Evolutionary conservation across 805 yeast species (phyloP).

Genomic region (Candida pini): DNA sequence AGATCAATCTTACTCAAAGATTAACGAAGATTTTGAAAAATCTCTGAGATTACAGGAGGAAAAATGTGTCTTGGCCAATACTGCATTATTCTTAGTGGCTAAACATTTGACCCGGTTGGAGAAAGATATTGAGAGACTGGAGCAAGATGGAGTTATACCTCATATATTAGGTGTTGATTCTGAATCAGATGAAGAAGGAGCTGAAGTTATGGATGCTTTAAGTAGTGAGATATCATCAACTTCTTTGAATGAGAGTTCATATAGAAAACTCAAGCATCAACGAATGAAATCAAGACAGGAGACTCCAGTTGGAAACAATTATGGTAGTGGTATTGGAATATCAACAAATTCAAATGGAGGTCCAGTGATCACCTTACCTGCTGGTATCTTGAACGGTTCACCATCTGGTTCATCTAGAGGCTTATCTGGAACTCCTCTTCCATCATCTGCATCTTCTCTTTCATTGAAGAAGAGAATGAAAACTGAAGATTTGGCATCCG

Average conservation of each 20-base stretch:
- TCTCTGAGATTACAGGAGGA: slow-evolving; percentile 66
- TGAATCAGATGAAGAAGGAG: slow-evolving; percentile 16
- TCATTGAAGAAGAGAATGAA: slow-evolving; percentile 13
- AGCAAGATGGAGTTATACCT: slow-evolving; percentile 75
- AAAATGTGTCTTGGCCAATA: slow-evolving; percentile 73
- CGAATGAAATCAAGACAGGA: slow-evolving; percentile 15
- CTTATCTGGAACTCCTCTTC: background rate
- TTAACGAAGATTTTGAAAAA: slow-evolving; percentile 59
- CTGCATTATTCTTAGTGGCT: slow-evolving; percentile 71
- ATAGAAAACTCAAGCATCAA: slow-evolving; percentile 10
- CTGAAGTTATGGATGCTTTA: slow-evolving; percentile 12
- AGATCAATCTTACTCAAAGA: slow-evolving; percentile 54
- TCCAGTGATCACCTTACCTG: background rate
- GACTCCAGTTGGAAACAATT: slow-evolving; percentile 3
- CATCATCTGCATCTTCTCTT: slow-evolving; percentile 1
- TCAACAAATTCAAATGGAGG: background rate
- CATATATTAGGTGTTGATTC: slow-evolving; percentile 32
- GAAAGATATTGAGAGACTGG: slow-evolving; percentile 68
- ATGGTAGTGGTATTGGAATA: background rate
- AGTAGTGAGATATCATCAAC: slow-evolving; percentile 17
- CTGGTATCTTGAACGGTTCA: background rate
- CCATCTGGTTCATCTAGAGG: background rate
- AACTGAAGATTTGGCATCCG: slow-evolving; percentile 15
- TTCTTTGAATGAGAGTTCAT: slow-evolving; percentile 8
- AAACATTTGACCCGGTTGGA: slow-evolving; percentile 72